A percentile compares a stretch with the other conserved stretches of the same genome.
phyloP scores from a whole-genome alignment of 345 rosid genomes.

The Microthlaspi erraticum region DNA sequence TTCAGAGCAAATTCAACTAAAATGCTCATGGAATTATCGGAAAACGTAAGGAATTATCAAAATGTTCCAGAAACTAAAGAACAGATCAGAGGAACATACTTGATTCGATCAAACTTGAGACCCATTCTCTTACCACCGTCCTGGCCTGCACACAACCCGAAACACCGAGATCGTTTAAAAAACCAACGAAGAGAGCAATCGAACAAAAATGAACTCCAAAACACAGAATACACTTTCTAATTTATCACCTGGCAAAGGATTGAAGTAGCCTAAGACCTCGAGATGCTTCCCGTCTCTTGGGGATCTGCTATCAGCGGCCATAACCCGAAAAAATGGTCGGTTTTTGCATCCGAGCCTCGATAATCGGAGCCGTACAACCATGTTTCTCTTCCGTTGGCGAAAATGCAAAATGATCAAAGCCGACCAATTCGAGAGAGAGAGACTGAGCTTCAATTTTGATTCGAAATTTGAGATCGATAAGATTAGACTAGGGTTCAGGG shows the following conservation, averaged over 20 bases:
- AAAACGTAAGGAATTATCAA: neutral
- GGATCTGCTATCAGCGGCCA: conserved; percentile 92
- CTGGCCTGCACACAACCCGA: conserved; percentile 57
- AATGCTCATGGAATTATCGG: neutral
- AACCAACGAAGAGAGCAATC: neutral
- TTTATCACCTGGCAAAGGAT: conserved; percentile 78
- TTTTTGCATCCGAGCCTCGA: conserved; percentile 86
- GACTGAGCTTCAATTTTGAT: conserved; percentile 29
- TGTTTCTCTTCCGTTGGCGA: conserved; percentile 29
- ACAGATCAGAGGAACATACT: conserved; percentile 54
- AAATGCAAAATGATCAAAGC: conserved; percentile 11
- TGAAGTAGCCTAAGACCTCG: conserved; percentile 79
- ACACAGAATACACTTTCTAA: neutral
- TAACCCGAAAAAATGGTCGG: conserved; percentile 81
- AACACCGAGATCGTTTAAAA: conserved; percentile 23
- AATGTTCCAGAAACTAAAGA: neutral
- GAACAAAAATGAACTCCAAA: neutral
- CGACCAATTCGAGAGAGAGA: neutral
- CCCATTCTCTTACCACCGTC: conserved; percentile 97
- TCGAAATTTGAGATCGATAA: conserved; percentile 8
- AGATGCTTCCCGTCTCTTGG: conserved; percentile 93
- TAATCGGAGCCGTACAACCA: conserved; percentile 80
- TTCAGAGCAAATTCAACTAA: conserved; percentile 9
- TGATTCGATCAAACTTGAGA: conserved; percentile 81
- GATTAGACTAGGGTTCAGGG: conserved; percentile 39